phyloP scores from a whole-genome alignment of 305 asterid species.

The Salvia sclarea region DNA sequence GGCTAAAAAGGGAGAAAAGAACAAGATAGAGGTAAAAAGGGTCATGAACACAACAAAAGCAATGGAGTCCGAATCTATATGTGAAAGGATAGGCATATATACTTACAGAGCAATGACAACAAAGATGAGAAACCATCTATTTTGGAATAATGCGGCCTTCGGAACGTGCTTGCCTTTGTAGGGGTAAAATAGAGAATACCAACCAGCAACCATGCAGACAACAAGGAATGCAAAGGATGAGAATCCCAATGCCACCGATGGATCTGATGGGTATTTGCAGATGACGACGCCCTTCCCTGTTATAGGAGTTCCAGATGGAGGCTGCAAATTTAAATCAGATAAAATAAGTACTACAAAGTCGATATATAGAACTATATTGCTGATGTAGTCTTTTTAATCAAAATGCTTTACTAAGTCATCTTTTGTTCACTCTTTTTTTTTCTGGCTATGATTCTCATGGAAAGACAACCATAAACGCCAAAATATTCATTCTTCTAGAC shows the following conservation, averaged over 20 bases:
- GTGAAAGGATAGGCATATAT: not conserved
- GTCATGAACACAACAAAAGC: not conserved
- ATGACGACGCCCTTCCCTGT: constrained; percentile 51
- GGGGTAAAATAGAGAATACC: constrained; percentile 56
- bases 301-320: constrained; percentile 59
- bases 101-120: constrained; percentile 75
- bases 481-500: not conserved
- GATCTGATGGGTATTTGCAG: constrained; percentile 75
- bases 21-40: not conserved
- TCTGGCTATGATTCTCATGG: not conserved
- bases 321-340: constrained; percentile 47
- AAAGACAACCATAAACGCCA: not conserved
- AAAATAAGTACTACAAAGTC: not conserved
- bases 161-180: constrained; percentile 80
- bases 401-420: not conserved
- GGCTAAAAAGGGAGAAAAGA: constrained; percentile 1
- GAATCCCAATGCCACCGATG: constrained; percentile 57
- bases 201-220: constrained; percentile 48
- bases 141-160: constrained; percentile 58
- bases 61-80: not conserved
- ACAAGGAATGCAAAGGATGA: constrained; percentile 59
- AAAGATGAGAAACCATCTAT: constrained; percentile 54
- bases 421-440: not conserved
- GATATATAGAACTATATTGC: not conserved
- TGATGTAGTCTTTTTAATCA: not conserved